Evolutionary conservation across 192 early-diverging fungal species (phyloP).

Genomic region (Coemansia sp.): DNA sequence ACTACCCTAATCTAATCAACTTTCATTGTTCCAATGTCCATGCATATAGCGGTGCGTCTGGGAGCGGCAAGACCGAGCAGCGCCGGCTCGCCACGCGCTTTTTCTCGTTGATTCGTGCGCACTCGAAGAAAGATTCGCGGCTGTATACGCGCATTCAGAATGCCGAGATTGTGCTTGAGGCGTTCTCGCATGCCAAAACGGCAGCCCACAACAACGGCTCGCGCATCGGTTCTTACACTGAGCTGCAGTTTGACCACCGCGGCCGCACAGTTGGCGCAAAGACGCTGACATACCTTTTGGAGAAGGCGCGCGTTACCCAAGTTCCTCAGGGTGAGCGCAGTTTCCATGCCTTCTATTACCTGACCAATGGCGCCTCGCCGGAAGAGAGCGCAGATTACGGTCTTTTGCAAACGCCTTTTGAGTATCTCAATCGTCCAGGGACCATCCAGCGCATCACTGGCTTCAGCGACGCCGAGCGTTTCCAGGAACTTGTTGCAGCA

Average conservation of each 20-base stretch:
- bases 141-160: slow-evolving; percentile 66
- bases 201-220: slow-evolving; percentile 76
- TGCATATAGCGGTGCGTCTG: slow-evolving; percentile 74
- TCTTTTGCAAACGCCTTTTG: slow-evolving; percentile 44
- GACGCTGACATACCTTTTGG: slow-evolving; percentile 82
- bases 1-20: neutral
- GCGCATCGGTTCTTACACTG: slow-evolving; percentile 77
- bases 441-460: slow-evolving; percentile 59
- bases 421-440: slow-evolving; percentile 60
- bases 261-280: slow-evolving; percentile 84
- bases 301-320: slow-evolving; percentile 78
- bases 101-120: slow-evolving; percentile 65
- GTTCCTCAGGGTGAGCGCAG: slow-evolving; percentile 69
- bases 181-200: slow-evolving; percentile 85
- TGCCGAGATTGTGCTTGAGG: slow-evolving; percentile 75
- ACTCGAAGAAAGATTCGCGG: slow-evolving; percentile 70
- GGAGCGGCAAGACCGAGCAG: slow-evolving; percentile 84
- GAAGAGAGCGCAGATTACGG: slow-evolving; percentile 72
- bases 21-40: neutral
- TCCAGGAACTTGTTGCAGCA: slow-evolving; percentile 70
- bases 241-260: slow-evolving; percentile 87
- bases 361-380: slow-evolving; percentile 71
- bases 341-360: slow-evolving; percentile 96
- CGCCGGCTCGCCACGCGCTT: slow-evolving; percentile 63
- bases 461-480: slow-evolving; percentile 63